Evolutionary conservation across 108 stramenopile genomes (phyloP).

Genomic region (Skeletonema tropicum): DNA sequence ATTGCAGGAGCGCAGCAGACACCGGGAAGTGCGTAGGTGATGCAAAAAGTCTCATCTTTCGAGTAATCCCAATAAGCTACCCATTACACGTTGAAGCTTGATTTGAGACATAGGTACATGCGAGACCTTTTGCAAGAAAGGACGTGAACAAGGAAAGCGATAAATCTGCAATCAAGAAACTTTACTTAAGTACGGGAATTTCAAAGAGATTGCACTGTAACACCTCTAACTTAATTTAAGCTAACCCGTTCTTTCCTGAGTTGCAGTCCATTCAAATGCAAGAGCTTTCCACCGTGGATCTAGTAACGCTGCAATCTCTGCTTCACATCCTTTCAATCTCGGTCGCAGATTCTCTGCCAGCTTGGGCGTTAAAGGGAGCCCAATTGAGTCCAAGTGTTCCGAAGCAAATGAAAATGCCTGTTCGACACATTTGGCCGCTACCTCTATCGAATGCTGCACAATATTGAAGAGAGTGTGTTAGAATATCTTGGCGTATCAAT

Average conservation of each 20-base stretch:
- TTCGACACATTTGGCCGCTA: conserved; percentile 83
- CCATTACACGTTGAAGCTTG: too few species aligned
- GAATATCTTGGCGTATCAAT: not conserved
- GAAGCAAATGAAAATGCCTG: conserved; percentile 87
- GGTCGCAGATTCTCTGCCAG: conserved; percentile 76
- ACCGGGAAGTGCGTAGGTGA: too few species aligned
- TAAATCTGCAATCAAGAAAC: too few species aligned
- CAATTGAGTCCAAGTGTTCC: conserved; percentile 80
- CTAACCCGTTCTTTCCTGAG: not conserved
- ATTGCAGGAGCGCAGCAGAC: too few species aligned
- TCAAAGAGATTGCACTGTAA: too few species aligned
- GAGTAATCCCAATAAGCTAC: too few species aligned
- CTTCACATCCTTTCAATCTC: conserved; percentile 84
- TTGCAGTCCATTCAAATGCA: conserved; percentile 62
- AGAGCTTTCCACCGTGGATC: conserved; percentile 67
- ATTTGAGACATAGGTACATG: too few species aligned
- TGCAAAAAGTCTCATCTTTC: too few species aligned
- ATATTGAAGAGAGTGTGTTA: not conserved
- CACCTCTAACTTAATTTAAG: not conserved
- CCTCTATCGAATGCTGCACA: conserved; percentile 63
- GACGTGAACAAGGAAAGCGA: too few species aligned
- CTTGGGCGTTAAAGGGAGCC: conserved; percentile 80
- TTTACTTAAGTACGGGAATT: too few species aligned
- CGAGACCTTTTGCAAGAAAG: too few species aligned
- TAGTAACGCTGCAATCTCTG: conserved; percentile 70